Evolutionary conservation across 176 grass and related monocot species (phyloP).

Genomic region (Typha latifolia): DNA sequence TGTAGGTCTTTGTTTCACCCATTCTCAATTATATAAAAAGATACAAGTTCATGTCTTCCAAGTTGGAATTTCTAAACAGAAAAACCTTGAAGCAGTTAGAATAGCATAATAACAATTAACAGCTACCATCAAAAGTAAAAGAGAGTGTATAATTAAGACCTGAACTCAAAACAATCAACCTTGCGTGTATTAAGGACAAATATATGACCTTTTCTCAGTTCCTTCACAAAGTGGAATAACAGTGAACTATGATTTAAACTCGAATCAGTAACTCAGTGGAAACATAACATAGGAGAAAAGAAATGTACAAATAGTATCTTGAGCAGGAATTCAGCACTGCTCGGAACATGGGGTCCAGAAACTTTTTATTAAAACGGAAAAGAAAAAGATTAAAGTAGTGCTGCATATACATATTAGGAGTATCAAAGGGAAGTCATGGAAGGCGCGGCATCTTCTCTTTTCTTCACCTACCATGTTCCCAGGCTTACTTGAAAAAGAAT

Average conservation of each 20-base stretch:
- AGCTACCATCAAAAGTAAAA: neutral
- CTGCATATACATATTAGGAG: constrained; percentile 11
- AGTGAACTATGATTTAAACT: neutral
- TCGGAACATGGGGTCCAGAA: neutral
- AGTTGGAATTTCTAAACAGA: too few species aligned
- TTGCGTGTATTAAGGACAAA: too few species aligned
- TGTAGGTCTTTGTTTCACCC: too few species aligned
- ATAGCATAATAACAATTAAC: neutral
- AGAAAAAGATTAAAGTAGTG: constrained; percentile 2
- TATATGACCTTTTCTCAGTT: too few species aligned
- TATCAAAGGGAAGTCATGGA: neutral
- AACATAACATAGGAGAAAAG: neutral
- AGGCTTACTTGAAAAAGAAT: constrained; percentile 67
- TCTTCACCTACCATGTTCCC: neutral
- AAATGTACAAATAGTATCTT: neutral
- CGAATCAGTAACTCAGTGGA: neutral
- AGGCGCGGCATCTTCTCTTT: neutral
- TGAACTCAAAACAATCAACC: neutral
- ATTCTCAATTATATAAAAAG: too few species aligned
- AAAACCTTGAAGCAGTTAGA: neutral
- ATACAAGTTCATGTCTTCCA: too few species aligned
- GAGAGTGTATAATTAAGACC: neutral
- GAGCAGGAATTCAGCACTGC: neutral
- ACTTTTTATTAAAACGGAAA: neutral
- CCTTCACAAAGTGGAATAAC: too few species aligned